Conservation (phyloP, 108 stramenopile genomes). For the Skeletonema potamos region DNA sequence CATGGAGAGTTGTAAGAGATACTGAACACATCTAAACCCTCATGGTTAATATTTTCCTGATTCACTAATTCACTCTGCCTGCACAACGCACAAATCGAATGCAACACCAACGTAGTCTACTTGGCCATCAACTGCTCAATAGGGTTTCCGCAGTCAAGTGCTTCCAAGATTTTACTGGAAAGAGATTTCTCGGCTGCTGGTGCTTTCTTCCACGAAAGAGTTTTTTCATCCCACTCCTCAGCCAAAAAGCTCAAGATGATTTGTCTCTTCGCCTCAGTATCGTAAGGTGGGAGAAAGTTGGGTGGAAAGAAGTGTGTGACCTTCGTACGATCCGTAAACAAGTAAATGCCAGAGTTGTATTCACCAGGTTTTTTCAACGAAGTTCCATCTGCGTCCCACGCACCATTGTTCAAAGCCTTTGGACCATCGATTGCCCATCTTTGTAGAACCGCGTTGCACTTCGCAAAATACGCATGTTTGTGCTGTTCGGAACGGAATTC, state of each 20-base stretch:
- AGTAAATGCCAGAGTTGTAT: slow-evolving; percentile 69
- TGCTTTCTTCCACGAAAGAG: slow-evolving; percentile 68
- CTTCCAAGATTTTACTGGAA: slow-evolving; percentile 12
- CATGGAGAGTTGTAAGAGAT: slow-evolving; percentile 7
- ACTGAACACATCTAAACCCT: background rate
- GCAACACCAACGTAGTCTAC: background rate
- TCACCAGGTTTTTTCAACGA: slow-evolving; percentile 29
- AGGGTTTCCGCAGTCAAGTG: slow-evolving; percentile 32
- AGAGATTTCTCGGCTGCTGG: slow-evolving; percentile 20
- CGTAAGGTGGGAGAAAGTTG: slow-evolving; percentile 87
- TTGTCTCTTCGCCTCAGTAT: slow-evolving; percentile 73
- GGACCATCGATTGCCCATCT: slow-evolving; percentile 70
- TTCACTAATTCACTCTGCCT: background rate
- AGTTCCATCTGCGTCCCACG: slow-evolving; percentile 47
- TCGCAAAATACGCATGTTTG: slow-evolving; percentile 50
- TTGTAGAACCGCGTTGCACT: slow-evolving; percentile 58
- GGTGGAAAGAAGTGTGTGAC: slow-evolving; percentile 83
- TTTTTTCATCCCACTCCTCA: slow-evolving; percentile 85
- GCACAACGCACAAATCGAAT: background rate
- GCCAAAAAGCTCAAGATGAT: slow-evolving; percentile 74
- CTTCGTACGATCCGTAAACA: slow-evolving; percentile 78
- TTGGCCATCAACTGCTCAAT: slow-evolving; percentile 31
- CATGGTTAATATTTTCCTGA: background rate
- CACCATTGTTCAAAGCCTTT: slow-evolving; percentile 60
- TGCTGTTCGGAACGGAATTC: slow-evolving; percentile 75